A percentile compares a stretch with the other conserved stretches of the same genome.
phyloP scores from a whole-genome alignment of 495 filamentous ascomycete species.

The Lichina pygmaea region DNA sequence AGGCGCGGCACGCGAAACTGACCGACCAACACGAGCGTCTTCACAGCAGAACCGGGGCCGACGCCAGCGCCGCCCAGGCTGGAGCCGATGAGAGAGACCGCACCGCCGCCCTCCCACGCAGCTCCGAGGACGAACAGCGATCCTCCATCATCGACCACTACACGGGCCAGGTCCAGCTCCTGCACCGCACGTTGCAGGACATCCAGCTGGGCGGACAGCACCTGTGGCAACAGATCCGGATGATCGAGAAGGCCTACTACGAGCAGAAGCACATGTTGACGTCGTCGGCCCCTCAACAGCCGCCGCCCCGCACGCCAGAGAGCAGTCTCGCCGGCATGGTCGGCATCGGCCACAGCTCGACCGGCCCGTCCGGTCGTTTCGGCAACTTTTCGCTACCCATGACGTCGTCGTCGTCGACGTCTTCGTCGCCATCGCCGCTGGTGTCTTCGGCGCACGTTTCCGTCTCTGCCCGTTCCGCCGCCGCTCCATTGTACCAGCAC shows the following conservation, averaged over 20 bases:
- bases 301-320: not conserved
- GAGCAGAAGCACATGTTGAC: conserved; percentile 2
- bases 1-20: conserved; percentile 44
- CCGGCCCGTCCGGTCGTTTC: not conserved
- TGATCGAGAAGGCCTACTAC: conserved; percentile 8
- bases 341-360: not conserved
- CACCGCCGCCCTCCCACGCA: conserved; percentile 37
- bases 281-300: not conserved
- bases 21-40: conserved; percentile 58
- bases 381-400: not conserved
- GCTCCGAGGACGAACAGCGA: conserved; percentile 31
- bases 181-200: conserved; percentile 11
- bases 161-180: conserved; percentile 8
- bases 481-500: not conserved
- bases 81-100: conserved; percentile 50
- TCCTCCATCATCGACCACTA: conserved; percentile 24
- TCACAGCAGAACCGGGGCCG: not conserved
- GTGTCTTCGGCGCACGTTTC: not conserved
- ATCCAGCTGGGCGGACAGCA: conserved; percentile 12
- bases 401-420: not conserved
- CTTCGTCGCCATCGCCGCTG: not conserved
- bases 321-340: not conserved
- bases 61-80: conserved; percentile 41
- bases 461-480: not conserved
- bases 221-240: conserved; percentile 16